These are phyloP conservation scores for Backusella australiensis DNA, from an alignment of 192 early-diverging fungal species.

Conservation along the genomic window DNA sequence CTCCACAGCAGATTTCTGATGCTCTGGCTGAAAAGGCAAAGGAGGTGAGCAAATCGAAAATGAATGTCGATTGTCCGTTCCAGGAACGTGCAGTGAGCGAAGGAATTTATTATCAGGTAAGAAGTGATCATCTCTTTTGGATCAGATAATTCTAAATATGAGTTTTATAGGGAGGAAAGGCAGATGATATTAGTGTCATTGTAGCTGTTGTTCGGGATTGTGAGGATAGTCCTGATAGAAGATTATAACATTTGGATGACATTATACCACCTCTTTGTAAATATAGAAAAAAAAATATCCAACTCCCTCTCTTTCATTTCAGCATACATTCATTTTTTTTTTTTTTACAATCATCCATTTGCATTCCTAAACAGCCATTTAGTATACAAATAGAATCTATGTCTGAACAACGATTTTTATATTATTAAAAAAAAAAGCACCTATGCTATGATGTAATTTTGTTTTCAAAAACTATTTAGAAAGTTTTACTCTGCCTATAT, in stretches of 20 bases:
- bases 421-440: neutral
- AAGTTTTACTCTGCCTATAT: neutral
- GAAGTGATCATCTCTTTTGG: neutral
- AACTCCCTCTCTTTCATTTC: neutral
- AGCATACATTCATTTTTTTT: neutral
- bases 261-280: neutral
- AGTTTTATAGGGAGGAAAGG: conserved; percentile 80
- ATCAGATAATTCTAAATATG: conserved; percentile 5
- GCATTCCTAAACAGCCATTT: neutral
- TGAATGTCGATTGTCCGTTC: conserved; percentile 80
- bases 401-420: neutral
- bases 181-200: conserved; percentile 92
- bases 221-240: conserved; percentile 18
- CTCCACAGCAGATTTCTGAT: conserved; percentile 75
- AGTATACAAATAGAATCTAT: neutral
- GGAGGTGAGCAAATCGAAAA: conserved; percentile 73
- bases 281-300: neutral
- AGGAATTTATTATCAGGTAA: conserved; percentile 57
- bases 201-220: conserved; percentile 71
- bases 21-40: conserved; percentile 77
- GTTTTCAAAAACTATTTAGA: neutral
- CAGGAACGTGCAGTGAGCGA: conserved; percentile 91
- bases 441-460: neutral
- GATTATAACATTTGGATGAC: neutral
- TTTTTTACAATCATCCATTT: neutral